Base-by-base conservation (phyloP, 352 stramenopile species). In the Pythium myriotylum region DNA sequence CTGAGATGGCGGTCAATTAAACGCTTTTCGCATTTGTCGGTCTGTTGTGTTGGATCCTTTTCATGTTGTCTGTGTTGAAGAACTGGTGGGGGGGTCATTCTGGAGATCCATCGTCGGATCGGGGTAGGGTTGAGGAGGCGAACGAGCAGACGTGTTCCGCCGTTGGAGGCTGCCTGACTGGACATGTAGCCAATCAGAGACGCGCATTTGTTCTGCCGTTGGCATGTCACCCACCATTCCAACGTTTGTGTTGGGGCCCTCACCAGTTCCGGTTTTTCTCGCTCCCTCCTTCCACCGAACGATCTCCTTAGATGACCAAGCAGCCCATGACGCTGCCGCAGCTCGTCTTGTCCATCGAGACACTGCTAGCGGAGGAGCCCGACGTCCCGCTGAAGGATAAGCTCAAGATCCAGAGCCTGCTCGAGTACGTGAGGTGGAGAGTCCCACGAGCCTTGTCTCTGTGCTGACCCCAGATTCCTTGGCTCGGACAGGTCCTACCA, bases 341-440 rank as follows among this genome's bases (percentile, higher is more conserved):
- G 32, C 67, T 89, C n/a, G 80, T 88, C 35, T 76, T 73, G 54
- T 70, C 69, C 26, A 63, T 88, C 57, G 80, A 89, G 48, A 68
- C 64, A 23, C 67, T 81, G n/a, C 68, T 89, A 8, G 68, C 67
- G 23, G 65, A 68, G 14, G 61, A 88, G 46, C 77, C 77, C 4
- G 61, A 85, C 41, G 40, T 86, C 3, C 76, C 77, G 27, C 79
- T 89, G 35, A 83, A 89, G 56, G 55, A 83, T 63, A 89, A 89
- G 47, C 63, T 67, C 23, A 76, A 74, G 55, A 49, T 89, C 26
- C 76, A 85, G 50, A 33, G 71, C 52, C 66, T 89, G 20, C 78
- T 89, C 62, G 74, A 86, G 80, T 87, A 57, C 48, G 68, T 23
- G n/a, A n/a, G n/a, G n/a, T n/a, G n/a, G n/a, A n/a, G n/a, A 23